Percentiles rank a stretch among this genome's conserved stretches.
Conservation (phyloP, 352 stramenopile genomes). For the Pythium scleroteichum region DNA sequence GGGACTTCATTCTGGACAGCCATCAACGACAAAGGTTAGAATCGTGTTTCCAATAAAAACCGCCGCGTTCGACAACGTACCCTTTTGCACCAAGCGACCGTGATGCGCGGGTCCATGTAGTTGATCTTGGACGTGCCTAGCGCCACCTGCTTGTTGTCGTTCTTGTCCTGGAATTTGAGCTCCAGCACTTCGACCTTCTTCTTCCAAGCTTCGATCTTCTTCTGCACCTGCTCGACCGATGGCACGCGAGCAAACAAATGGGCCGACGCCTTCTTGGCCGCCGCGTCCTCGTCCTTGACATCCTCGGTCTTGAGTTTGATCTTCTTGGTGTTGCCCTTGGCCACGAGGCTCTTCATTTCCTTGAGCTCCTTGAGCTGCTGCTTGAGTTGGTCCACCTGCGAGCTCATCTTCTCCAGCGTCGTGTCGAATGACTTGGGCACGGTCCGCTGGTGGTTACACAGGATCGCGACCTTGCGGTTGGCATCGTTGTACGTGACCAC, state of each 20-base stretch:
- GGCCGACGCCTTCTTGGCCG: slow-evolving; percentile 90
- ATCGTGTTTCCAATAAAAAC: slow-evolving; percentile 4
- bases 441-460: slow-evolving; percentile 99
- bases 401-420: slow-evolving; percentile 94
- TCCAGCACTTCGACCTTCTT: slow-evolving; percentile 92
- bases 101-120: slow-evolving; percentile 99
- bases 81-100: slow-evolving; percentile 99
- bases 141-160: slow-evolving; percentile 99
- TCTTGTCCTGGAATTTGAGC: slow-evolving; percentile 97
- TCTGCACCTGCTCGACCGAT: slow-evolving; percentile 91
- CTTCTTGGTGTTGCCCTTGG: slow-evolving; percentile 85
- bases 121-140: slow-evolving; percentile 99
- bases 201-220: slow-evolving; percentile 93
- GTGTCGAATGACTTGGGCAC: slow-evolving; percentile 97
- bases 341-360: slow-evolving; percentile 86
- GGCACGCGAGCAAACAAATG: slow-evolving; percentile 95
- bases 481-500: slow-evolving; percentile 99
- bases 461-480: slow-evolving; percentile 99
- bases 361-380: slow-evolving; percentile 96
- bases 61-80: slow-evolving; percentile 89
- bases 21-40: no score
- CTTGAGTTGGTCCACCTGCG: slow-evolving; percentile 92
- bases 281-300: slow-evolving; percentile 79
- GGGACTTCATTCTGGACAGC: slow-evolving; percentile 90
- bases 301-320: slow-evolving; percentile 92